Evolutionary conservation across 2,329 filamentous ascomycete genomes (phyloP), one percentile per base, ranked within the genome.

Genomic region (Fusarium sp.): DNA sequence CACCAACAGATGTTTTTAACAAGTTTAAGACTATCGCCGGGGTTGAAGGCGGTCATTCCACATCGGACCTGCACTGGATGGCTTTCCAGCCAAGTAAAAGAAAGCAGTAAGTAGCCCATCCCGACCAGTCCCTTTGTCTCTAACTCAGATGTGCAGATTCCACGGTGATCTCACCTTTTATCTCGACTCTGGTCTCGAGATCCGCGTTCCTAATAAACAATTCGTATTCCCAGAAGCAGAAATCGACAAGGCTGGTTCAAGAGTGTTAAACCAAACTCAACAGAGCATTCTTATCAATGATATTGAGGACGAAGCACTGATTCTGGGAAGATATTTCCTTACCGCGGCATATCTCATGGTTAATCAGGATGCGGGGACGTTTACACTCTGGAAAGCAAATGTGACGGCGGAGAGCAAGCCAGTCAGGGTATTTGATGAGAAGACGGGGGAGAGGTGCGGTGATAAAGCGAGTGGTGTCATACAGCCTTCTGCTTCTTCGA

Each of bases 271-370:
- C 67, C 23, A 54, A 66, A 40, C 60, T 43, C 10, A 51, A 51
- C 59, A 72, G 3, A 76, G 76, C n/a, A 68, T 78, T 20, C 66
- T 77, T 5, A 69, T 79, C 6, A 74, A 71, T 18, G 55, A 49
- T 4, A 14, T 75, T 1, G 55, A 43, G 9, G 61, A 68, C 16
- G 66, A 73, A 18, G 70, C 69, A 0, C 66, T 75, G 0, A 77
- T 73, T 0, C 62, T 80, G 0, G 79, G 79, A 3, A 72, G 78
- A 1, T 79, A 78, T 46, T 80, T 80, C 43, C 66, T 79, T 13
- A 79, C 78, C 0, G 65, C 76, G 0, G 79, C 78, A 2, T 80
- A 80, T 51, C 68, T 80, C 1, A 80, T 80, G 79, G 76, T 80
- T 10, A 73, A 80, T 41, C 74, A 77, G 25, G 78, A 80, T 11